Base-by-base conservation (phyloP, 306 rosid species). In the Cicer arietinum region DNA sequence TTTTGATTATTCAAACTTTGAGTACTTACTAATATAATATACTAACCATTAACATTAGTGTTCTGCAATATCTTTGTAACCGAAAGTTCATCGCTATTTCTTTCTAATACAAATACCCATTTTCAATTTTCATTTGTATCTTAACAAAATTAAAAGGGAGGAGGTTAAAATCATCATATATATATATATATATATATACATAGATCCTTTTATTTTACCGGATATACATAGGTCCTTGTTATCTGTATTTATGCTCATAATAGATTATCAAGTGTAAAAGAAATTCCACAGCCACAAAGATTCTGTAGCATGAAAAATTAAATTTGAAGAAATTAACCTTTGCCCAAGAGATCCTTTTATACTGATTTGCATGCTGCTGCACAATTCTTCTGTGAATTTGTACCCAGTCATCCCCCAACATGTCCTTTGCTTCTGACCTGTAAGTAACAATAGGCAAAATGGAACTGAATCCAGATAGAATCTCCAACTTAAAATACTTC, bases 321-420 rank as follows among this genome's bases (percentile, higher is more conserved):
- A 67, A 66, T 39, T 46, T 25, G 13, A 63, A 78, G 68, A 69
- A 65, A 39, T 50, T 47, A 42, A 94, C 97, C 97, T 95, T 95
- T 70, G 96, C 95, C 99, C 99, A 95, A 57, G 99, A 92, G 82
- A 95, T 85, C 83, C 99, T 85, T 81, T 95, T 95, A 78, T 95
- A 95, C 74, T 92, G 98, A 85, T 95, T 95, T 63, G 98, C 99
- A 88, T 95, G 99, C 84, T 95, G 97, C 77, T 95, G 99, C 48
- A 94, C 98, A 73, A 91, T 89, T 84, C 98, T 84, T 74, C 97
- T 87, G 68, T 95, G 99, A 84, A 88, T 95, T 88, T 95, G 99
- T 84, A 95, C 97, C 99, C 99, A 95, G 78, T 95, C 99, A 75
- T 95, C 99, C 48, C 99, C 99, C 84, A 95, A 77, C 93, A 88